Evolutionary conservation across 768 basidiomycete species (phyloP), one percentile per base, ranked within the genome.

Genomic region (Wakefieldia striispora): DNA sequence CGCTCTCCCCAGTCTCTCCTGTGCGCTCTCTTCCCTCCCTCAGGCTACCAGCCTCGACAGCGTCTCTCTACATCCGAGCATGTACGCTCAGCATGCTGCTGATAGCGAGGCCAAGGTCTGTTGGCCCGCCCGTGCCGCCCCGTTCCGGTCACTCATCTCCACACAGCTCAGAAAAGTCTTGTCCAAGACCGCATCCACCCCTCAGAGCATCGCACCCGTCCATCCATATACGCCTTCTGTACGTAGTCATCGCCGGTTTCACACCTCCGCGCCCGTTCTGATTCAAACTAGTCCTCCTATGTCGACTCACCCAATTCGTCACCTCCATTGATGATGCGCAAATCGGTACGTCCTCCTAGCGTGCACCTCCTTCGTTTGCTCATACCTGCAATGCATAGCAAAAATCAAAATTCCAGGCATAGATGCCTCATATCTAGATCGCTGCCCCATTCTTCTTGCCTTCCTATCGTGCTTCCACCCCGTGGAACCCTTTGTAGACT

Each of bases 91-190:
- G 49, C 78, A 80, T 31, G 80, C 81, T 29, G 80, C 82, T 5
- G 81, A 87, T 66, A 87, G 87, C 58, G 82, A 89, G 68, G 86
- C 84, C 35, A 87, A 89, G 79, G 87, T 87, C 1, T 3, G 33
- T 33, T 36, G 49, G 70, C 23, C 12, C 12, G 34, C 1, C 26
- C 37, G 19, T 19, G 23, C 27, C 4, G 7, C n/a, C 38, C 4
- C 49, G 17, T 41, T 24, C 44, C 42, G 52, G 49, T 54, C 46
- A 49, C 45, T 54, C 40, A 26, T 49, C 39, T 40, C 27, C 44
- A 24, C 37, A 12, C 55, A 77, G 87, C 78, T 88, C 20, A 74
- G 81, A 73, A 82, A 81, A 58, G 83, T 80, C 40, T 70, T 89
- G 43, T 80, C 80, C 21, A 72, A 83, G 77, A 74, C 75, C 19